Percentiles rank a stretch among this genome's conserved stretches.
These are phyloP conservation scores for Macaranga tanarius DNA, from an alignment of 441 rosid genomes.

Conservation along the genomic window DNA sequence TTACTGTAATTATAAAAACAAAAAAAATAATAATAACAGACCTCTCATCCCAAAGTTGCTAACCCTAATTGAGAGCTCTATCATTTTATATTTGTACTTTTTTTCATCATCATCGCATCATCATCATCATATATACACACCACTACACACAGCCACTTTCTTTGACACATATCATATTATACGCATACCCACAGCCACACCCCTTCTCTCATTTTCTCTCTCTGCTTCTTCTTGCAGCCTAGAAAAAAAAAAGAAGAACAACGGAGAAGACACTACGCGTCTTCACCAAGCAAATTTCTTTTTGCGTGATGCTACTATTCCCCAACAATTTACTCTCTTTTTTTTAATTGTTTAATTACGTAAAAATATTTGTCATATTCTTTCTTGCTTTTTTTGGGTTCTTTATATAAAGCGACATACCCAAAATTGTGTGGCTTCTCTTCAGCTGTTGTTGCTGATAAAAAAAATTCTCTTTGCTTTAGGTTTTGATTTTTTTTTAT, in stretches of 20 bases:
- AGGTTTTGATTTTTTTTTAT: too few relatives aligned
- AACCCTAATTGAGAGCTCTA: slow-evolving; percentile 43
- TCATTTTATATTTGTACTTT: slow-evolving; percentile 31
- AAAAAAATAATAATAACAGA: not conserved
- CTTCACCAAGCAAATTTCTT: slow-evolving; percentile 32
- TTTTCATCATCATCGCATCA: too few relatives aligned
- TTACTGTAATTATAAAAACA: too few relatives aligned
- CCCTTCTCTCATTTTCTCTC: too few relatives aligned
- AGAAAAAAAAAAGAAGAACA: not conserved
- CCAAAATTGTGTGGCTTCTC: slow-evolving; percentile 27
- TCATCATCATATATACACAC: not conserved
- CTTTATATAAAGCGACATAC: slow-evolving; percentile 6
- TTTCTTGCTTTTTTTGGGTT: too few relatives aligned
- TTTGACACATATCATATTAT: too few relatives aligned
- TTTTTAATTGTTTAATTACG: not conserved
- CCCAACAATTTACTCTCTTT: too few relatives aligned
- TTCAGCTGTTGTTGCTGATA: not conserved
- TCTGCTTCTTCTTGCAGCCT: not conserved
- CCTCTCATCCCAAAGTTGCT: slow-evolving; percentile 22
- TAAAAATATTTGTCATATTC: not conserved
- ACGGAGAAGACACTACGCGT: slow-evolving; percentile 21
- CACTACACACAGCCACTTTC: not conserved
- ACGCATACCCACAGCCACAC: too few relatives aligned
- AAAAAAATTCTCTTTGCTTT: not conserved
- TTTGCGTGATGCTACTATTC: slow-evolving; percentile 9